Percentiles rank a stretch among this genome's conserved stretches.
Evolutionary conservation across 2,329 filamentous ascomycete species (phyloP).

Genomic region (Neofusicoccum ribis): DNA sequence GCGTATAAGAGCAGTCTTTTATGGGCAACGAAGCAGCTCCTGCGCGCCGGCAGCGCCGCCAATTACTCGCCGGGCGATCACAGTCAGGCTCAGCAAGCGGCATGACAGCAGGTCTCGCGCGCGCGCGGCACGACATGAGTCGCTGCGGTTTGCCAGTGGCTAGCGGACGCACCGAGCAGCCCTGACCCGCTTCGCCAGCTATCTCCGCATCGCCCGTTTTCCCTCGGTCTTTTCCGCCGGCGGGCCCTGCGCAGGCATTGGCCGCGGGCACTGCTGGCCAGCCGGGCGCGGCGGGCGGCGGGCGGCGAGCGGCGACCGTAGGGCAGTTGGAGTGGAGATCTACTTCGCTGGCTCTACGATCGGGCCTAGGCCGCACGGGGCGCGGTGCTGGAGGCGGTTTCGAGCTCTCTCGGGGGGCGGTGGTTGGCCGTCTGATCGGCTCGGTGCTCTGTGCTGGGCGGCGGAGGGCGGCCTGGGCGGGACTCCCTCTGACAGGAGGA

Average conservation of each 20-base stretch:
- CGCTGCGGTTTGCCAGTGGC: neutral
- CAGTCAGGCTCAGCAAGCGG: neutral
- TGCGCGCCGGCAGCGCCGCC: neutral
- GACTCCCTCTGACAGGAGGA: neutral
- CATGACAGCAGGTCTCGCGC: neutral
- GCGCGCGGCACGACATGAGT: slow-evolving; percentile 2
- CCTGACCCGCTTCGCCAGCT: slow-evolving; percentile 5
- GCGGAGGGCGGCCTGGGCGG: neutral
- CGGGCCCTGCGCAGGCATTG: neutral
- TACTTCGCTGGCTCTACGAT: neutral
- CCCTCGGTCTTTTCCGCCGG: neutral
- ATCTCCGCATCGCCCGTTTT: neutral
- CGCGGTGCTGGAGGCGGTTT: neutral
- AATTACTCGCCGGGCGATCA: neutral
- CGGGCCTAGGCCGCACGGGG: neutral
- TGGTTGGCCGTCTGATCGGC: neutral
- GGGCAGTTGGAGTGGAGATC: neutral
- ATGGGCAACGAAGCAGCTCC: neutral
- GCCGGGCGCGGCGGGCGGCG: neutral
- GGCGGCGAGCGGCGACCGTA: neutral
- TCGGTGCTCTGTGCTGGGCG: neutral
- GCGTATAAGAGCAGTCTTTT: neutral
- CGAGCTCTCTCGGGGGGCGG: neutral
- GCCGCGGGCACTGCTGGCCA: neutral
- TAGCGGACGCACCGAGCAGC: neutral